Evolutionary conservation across 129 eudicot genomes (phyloP).

Genomic region (Helichrysum umbraculigerum): DNA sequence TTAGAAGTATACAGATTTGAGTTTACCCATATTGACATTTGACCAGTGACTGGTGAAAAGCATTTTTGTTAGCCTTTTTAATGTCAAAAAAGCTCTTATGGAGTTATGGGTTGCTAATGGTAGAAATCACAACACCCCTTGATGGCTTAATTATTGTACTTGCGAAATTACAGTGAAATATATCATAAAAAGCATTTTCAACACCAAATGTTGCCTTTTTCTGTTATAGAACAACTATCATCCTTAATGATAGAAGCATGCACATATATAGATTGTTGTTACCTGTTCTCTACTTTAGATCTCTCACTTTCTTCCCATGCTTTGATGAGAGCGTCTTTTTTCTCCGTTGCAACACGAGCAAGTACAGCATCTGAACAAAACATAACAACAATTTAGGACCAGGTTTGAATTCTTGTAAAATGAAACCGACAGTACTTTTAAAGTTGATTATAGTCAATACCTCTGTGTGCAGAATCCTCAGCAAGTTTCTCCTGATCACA

Average conservation of each 20-base stretch:
- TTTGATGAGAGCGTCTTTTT: conserved; percentile 67
- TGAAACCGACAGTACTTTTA: background rate
- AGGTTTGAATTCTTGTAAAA: background rate
- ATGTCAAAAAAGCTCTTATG: too few relatives aligned
- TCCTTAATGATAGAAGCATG: background rate
- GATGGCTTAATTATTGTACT: too few relatives aligned
- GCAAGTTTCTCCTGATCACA: conserved; percentile 53
- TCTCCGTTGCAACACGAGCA: conserved; percentile 79
- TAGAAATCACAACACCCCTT: too few relatives aligned
- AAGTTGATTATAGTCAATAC: conserved; percentile 27
- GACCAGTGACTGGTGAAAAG: too few relatives aligned
- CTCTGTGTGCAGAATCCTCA: conserved; percentile 78
- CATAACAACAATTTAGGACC: background rate
- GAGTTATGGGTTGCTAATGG: too few relatives aligned
- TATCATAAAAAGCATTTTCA: too few relatives aligned
- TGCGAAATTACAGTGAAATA: too few relatives aligned
- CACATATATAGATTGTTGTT: background rate
- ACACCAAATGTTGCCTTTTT: background rate
- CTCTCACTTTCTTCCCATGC: conserved; percentile 99
- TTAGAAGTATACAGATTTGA: too few relatives aligned
- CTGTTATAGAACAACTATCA: background rate
- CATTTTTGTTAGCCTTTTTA: too few relatives aligned
- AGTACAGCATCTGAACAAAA: conserved; percentile 59
- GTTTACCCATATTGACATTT: too few relatives aligned
- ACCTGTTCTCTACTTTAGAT: conserved; percentile 87